Conservation (phyloP, 139 green algal species). For the Zygnema cylindricum region DNA sequence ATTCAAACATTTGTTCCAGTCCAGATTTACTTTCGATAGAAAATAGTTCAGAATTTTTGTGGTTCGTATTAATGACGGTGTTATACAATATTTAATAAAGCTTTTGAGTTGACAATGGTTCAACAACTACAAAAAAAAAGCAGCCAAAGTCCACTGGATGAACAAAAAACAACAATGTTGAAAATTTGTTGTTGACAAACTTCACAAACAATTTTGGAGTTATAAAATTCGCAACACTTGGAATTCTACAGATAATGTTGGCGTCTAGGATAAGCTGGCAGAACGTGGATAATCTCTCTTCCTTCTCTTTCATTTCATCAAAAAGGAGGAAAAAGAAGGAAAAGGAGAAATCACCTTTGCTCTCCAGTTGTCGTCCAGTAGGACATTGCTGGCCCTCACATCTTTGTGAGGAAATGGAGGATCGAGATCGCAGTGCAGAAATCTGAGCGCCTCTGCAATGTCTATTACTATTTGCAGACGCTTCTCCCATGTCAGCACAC, state of each 20-base stretch:
- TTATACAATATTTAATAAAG: too few species aligned
- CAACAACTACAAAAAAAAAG: too few species aligned
- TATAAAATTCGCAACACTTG: too few species aligned
- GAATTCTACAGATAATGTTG: background rate
- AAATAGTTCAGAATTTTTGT: too few species aligned
- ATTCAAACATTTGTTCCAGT: too few species aligned
- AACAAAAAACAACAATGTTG: too few species aligned
- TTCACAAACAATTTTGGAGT: too few species aligned
- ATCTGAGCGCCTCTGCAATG: conserved; percentile 59
- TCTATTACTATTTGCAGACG: conserved; percentile 49
- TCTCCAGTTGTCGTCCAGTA: conserved; percentile 71
- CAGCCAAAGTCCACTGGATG: too few species aligned
- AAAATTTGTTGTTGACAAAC: too few species aligned
- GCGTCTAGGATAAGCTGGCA: background rate
- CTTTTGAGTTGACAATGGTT: too few species aligned
- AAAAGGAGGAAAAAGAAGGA: background rate
- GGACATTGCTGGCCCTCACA: conserved; percentile 73
- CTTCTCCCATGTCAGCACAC: conserved; percentile 40
- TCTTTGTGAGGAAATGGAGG: conserved; percentile 84
- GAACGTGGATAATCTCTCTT: background rate
- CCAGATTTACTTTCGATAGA: too few species aligned
- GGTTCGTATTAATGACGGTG: too few species aligned
- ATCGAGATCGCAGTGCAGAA: conserved; percentile 77
- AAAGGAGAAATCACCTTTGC: conserved; percentile 2
- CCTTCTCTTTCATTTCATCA: background rate